These are phyloP conservation scores for Penicillium sp. DNA, from an alignment of 2,329 filamentous ascomycete genomes.

Conservation along the genomic window DNA sequence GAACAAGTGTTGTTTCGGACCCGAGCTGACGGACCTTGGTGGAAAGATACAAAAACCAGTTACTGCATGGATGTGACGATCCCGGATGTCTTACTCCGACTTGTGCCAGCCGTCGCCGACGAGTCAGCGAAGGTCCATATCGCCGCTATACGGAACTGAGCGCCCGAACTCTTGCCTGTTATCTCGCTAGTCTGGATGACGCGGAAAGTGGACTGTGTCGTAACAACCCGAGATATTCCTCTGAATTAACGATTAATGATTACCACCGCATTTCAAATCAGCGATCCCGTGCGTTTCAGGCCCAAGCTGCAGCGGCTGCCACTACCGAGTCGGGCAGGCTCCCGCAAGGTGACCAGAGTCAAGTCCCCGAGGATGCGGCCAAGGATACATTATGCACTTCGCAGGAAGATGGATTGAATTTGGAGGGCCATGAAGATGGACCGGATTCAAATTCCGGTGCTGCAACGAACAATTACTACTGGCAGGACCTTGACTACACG, in stretches of 20 bases:
- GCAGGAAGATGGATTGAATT: neutral
- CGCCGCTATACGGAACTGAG: constrained; percentile 78
- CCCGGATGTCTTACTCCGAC: constrained; percentile 69
- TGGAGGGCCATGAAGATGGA: neutral
- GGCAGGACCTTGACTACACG: constrained; percentile 21
- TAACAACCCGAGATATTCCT: constrained; percentile 35
- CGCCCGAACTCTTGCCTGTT: constrained; percentile 75
- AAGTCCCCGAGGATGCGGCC: neutral
- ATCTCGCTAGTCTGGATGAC: constrained; percentile 76
- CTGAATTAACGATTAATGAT: constrained; percentile 27
- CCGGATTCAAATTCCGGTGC: neutral
- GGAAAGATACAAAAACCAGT: constrained; percentile 70
- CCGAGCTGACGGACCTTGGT: constrained; percentile 2
- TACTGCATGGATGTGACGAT: constrained; percentile 75
- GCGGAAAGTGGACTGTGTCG: constrained; percentile 68
- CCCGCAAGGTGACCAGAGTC: neutral
- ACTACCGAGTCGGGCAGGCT: neutral
- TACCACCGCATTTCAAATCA: constrained; percentile 28
- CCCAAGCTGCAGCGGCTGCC: constrained; percentile 10
- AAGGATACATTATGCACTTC: neutral
- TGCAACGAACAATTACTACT: constrained; percentile 8
- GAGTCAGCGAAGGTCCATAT: constrained; percentile 65
- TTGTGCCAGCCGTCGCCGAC: constrained; percentile 74
- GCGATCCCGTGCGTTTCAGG: constrained; percentile 32
- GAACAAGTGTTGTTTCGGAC: neutral